Base-by-base conservation (phyloP, 2,329 filamentous ascomycete genomes). In the Coniochaeta sp. region DNA sequence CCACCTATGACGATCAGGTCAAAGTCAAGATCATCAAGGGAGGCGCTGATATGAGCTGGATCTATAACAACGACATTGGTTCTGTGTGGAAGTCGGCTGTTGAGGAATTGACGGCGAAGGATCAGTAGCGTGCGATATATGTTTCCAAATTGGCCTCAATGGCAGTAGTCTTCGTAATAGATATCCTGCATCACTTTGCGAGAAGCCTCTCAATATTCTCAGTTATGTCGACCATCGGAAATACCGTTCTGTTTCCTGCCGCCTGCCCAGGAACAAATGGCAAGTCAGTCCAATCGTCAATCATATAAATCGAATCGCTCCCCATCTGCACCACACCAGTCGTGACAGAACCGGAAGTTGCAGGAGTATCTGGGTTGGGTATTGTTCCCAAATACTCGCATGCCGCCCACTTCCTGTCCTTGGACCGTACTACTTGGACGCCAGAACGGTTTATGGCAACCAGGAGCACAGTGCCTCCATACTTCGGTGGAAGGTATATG, bases 381-480 rank as follows among this genome's bases (percentile, higher is more conserved):
- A 71, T 58, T 0, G 58, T 59, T 0, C 69, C 69, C 9, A 71
- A 33, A 20, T 67, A 63, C 57, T 69, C 62, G 3, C 69, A 69
- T 3, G 56, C 56, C 24, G 57, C 55, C 70, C 70, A 73, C 18
- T 53, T 57, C 6, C 56, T 61, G 31, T 71, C 65, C n/a, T 55
- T 53, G 2, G 68, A 70, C 12, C 62, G 56, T 14, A 72, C 50
- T n/a, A 73, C 69, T 20, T 66, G 63, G 12, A 66, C 62, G 1
- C 71, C 70, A 3, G 55, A 49, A 3, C 27, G 46, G 22, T 66
- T 58, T 52, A 65, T 63, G 0, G 67, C 54, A 0, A 67, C 60
- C 7, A 73, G 57, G 6, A 71, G 52, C 2, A 72, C 63, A 4
- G 52, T 66, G n/a, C 63, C 61, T 5, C 55, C 56, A 52, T 67